These are phyloP conservation scores for Camptophora hylomeconis DNA, from an alignment of 2,329 filamentous ascomycete species.

Conservation along the genomic window DNA sequence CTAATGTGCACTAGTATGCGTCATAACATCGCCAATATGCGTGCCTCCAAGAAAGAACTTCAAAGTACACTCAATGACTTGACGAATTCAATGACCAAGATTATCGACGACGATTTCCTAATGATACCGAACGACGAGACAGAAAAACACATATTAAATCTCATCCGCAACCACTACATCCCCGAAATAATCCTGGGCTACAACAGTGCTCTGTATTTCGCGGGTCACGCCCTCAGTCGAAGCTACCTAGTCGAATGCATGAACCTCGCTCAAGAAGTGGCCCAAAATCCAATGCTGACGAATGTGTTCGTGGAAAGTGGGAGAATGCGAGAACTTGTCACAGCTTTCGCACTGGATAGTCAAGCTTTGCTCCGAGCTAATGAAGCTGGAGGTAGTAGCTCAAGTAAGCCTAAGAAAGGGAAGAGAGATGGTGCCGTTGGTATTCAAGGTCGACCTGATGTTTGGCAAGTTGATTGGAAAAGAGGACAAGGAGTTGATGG, in stretches of 20 bases:
- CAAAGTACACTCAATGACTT: conserved; percentile 41
- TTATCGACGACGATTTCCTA: conserved; percentile 53
- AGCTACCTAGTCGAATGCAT: conserved; percentile 73
- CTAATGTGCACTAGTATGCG: conserved; percentile 11
- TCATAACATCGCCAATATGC: conserved; percentile 24
- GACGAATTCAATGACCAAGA: conserved; percentile 44
- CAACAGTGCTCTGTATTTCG: conserved; percentile 66
- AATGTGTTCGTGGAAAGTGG: conserved; percentile 49
- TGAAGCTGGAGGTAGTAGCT: conserved; percentile 20
- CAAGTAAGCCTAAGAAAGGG: conserved; percentile 11
- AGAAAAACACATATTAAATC: conserved; percentile 48
- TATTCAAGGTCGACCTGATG: conserved; percentile 5
- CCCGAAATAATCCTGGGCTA: conserved; percentile 79
- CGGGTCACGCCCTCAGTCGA: conserved; percentile 59
- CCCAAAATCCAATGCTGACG: conserved; percentile 54
- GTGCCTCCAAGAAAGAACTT: conserved; percentile 43
- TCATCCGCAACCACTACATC: conserved; percentile 64
- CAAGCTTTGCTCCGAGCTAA: conserved; percentile 51
- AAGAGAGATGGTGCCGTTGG: conserved; percentile 12
- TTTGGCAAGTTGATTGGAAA: conserved; percentile 22
- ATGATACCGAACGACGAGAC: conserved; percentile 28
- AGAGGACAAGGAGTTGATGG: conserved; percentile 28
- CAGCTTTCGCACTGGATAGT: conserved; percentile 63
- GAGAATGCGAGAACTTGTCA: conserved; percentile 63
- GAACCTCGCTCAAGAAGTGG: conserved; percentile 71